Base-by-base conservation (phyloP, 1,139 yeast species). In the Kazachstania sp. region DNA sequence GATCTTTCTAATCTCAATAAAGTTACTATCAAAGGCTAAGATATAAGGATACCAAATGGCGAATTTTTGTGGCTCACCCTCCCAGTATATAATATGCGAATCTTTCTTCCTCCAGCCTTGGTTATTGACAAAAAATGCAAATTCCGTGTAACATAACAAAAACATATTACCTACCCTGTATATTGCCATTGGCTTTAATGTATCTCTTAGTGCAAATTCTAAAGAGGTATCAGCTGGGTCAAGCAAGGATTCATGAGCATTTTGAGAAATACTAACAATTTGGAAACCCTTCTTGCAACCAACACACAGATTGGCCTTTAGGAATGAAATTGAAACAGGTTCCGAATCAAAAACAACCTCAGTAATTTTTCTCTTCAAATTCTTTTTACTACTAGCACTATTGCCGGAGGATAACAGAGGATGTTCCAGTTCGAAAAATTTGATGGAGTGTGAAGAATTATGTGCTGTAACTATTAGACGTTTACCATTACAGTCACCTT, bases 261-360 rank as follows among this genome's bases (percentile, higher is more conserved):
- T 70, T 52, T 70, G 72, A n/a, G 67, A 58, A 9, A 69, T 62
- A 16, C 87, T 79, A 40, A 92, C 88, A 59, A 92, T 88, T 67
- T 92, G 97, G 70, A 92, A 92, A 1, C 98, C 98, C 63, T 85
- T 87, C 41, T 95, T 83, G 62, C 98, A 92, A 19, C 98, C 98
- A 54, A 92, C 85, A 71, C 97, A 90, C 51, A 92, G 71, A 59
- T 84, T 85, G 7, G 92, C 81, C 64, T 90, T 86, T 66, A 92
- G 72, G 61, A 92, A 92, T 35, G 96, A 88, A 29, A 92, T 84
- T 4, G 95, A 85, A 31, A 90, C 83, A 3, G 96, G 95, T 57
- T 92, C 97, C 6, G 95, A 83, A 41, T 81, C 81, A 63, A 92
- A 87, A 38, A 75, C 74, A 39, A 90, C 82, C 60, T 92, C 97